Conservation (phyloP, 192 early-diverging fungal species). For the Fimicolochytrium jonesii region DNA sequence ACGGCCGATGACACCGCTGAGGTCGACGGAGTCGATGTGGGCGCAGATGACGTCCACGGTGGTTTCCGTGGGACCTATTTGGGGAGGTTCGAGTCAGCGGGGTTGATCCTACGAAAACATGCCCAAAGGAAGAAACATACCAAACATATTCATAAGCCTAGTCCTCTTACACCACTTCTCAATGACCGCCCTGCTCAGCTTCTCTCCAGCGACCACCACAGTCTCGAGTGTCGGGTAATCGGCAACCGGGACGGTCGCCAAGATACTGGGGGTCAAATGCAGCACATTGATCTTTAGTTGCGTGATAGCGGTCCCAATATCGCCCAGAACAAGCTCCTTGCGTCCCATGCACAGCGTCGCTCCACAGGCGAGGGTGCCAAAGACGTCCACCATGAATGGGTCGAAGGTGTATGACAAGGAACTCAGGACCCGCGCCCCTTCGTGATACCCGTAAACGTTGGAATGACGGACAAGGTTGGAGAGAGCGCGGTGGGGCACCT, state of each 20-base stretch:
- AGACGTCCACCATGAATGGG: slow-evolving; percentile 9
- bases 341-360: neutral
- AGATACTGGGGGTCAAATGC: slow-evolving; percentile 1
- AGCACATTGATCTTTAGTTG: neutral
- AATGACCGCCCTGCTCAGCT: neutral
- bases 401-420: slow-evolving; percentile 1
- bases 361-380: neutral
- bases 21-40: neutral
- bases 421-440: no score
- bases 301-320: neutral
- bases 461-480: neutral
- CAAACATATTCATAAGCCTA: slow-evolving; percentile 15
- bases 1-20: slow-evolving; percentile 19
- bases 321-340: slow-evolving; percentile 1
- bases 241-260: neutral
- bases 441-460: neutral
- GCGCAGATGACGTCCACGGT: no score
- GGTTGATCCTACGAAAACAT: no score
- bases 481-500: no score
- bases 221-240: slow-evolving; percentile 1
- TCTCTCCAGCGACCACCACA: slow-evolving; percentile 11
- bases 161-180: slow-evolving; percentile 1
- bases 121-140: no score
- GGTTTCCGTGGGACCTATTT: no score
- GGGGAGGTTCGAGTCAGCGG: no score